These are phyloP conservation scores for Paecilomyces sp. DNA, from an alignment of 2,329 filamentous ascomycete species.

Conservation along the genomic window DNA sequence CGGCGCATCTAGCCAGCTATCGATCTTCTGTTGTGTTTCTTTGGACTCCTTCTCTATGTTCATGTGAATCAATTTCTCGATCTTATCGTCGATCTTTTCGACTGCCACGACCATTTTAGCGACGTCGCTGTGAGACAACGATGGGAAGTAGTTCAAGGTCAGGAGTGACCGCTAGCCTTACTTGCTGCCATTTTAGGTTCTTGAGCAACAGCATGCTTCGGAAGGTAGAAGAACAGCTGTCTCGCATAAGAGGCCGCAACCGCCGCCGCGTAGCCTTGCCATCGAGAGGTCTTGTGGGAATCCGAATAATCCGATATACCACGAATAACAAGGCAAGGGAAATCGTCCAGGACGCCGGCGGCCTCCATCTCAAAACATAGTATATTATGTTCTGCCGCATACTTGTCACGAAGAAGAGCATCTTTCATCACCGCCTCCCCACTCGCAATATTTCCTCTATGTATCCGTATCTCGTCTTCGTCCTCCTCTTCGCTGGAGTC, in stretches of 20 bases:
- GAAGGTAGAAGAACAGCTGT: background rate
- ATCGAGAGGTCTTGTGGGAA: conserved; percentile 3
- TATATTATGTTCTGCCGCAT: conserved; percentile 1
- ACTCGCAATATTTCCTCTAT: conserved; percentile 9
- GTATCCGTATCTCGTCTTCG: background rate
- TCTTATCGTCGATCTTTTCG: too few species aligned
- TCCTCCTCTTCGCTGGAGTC: too few species aligned
- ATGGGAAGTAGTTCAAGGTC: too few species aligned
- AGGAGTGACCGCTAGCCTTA: background rate
- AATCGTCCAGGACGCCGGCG: conserved; percentile 1
- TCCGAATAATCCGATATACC: conserved; percentile 1
- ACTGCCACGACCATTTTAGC: too few species aligned
- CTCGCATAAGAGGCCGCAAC: conserved; percentile 3
- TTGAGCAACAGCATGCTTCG: background rate
- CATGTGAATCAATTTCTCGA: too few species aligned
- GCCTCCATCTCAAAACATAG: conserved; percentile 4
- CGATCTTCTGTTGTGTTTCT: too few species aligned
- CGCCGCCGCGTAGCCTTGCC: conserved; percentile 4
- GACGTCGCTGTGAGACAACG: too few species aligned
- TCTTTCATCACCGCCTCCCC: conserved; percentile 13
- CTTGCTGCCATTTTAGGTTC: background rate
- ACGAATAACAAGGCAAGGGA: conserved; percentile 2
- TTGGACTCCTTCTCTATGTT: too few species aligned
- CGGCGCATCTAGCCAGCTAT: too few species aligned
- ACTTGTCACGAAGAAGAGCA: conserved; percentile 1